Percentiles rank a stretch among this genome's conserved stretches.
These are phyloP conservation scores for Avena atlantica DNA, from an alignment of 176 grass and related monocot species.

Conservation along the genomic window DNA sequence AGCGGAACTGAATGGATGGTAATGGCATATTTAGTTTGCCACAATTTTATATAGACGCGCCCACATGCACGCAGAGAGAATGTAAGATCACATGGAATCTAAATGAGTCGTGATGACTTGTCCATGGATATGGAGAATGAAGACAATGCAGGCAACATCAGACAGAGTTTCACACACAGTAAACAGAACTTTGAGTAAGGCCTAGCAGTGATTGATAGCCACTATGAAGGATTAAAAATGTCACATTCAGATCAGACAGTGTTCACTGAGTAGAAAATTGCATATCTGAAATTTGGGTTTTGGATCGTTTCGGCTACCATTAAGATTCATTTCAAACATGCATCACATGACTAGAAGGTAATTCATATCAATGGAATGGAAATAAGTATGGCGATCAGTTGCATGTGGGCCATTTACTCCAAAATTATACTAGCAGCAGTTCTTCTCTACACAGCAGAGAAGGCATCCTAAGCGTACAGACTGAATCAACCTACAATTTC, in stretches of 20 bases:
- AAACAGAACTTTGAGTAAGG: slow-evolving; percentile 6
- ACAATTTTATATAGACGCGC: neutral
- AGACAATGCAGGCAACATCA: neutral
- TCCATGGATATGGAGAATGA: neutral
- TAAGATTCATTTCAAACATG: neutral
- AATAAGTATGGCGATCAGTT: too few species aligned
- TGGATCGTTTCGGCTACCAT: neutral
- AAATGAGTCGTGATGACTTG: neutral
- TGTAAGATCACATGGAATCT: neutral
- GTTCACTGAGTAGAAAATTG: neutral
- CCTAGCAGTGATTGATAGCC: too few species aligned
- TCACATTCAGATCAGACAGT: neutral
- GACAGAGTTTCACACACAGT: neutral
- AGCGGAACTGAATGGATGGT: neutral
- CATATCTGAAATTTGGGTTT: neutral
- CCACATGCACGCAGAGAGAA: neutral
- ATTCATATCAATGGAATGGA: neutral
- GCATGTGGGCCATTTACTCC: neutral
- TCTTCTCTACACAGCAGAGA: neutral
- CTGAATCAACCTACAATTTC: neutral
- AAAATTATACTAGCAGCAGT: neutral
- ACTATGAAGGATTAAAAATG: neutral
- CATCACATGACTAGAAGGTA: neutral
- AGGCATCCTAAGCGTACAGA: neutral
- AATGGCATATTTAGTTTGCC: neutral